Percentiles rank a stretch among this genome's conserved stretches.
phyloP scores from a whole-genome alignment of 345 rosid genomes.

The Euphorbia peplus region DNA sequence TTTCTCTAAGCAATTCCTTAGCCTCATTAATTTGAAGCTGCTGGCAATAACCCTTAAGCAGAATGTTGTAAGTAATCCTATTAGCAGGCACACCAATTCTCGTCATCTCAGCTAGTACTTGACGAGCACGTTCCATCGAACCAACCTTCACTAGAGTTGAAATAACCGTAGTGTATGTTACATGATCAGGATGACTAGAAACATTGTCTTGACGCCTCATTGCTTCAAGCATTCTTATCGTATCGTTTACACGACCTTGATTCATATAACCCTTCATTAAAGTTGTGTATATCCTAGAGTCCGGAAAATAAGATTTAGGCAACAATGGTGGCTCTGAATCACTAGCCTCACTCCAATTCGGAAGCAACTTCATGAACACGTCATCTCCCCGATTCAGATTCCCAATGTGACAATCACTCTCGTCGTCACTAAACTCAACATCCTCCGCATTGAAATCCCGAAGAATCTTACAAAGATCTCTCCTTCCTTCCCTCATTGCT shows the following conservation, averaged over 20 bases:
- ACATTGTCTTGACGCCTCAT: conserved; percentile 67
- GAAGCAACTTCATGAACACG: conserved; percentile 66
- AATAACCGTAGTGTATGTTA: conserved; percentile 82
- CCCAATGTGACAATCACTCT: conserved; percentile 18
- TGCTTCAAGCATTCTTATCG: conserved; percentile 80
- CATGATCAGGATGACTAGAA: conserved; percentile 79
- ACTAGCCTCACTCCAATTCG: conserved; percentile 42
- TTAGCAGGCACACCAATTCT: conserved; percentile 78
- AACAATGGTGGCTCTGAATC: conserved; percentile 53
- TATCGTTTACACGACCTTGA: conserved; percentile 63
- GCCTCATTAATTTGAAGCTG: conserved; percentile 72
- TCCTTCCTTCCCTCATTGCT: conserved; percentile 84
- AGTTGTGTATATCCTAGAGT: conserved; percentile 80
- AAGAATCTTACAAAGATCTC: conserved; percentile 74
- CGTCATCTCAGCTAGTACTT: conserved; percentile 78
- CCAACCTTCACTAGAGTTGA: conserved; percentile 83
- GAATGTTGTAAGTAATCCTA: conserved; percentile 77
- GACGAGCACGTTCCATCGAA: conserved; percentile 73
- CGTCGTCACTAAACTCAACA: conserved; percentile 33
- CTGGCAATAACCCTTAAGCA: conserved; percentile 87
- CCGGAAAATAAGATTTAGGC: conserved; percentile 57
- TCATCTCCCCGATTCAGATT: conserved; percentile 22
- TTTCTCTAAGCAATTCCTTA: conserved; percentile 65
- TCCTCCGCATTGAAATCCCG: conserved; percentile 50
- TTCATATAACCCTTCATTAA: conserved; percentile 97